phyloP scores from a whole-genome alignment of 2,329 filamentous ascomycete species.

The Fusarium vanettenii region DNA sequence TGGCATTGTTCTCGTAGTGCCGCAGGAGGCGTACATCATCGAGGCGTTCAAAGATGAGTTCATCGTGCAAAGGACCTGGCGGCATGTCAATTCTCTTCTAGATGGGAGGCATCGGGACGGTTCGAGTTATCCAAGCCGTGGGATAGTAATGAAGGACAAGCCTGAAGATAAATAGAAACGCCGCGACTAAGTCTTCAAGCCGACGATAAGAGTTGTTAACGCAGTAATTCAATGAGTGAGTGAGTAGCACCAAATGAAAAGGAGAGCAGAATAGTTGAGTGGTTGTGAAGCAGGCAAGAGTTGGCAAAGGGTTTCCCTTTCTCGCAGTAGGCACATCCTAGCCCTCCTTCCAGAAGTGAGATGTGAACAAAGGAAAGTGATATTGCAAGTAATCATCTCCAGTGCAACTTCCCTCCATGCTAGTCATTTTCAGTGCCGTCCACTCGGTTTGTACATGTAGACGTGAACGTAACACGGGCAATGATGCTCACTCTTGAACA shows the following conservation, averaged over 20 bases:
- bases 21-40: slow-evolving; percentile 16
- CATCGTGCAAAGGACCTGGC: neutral
- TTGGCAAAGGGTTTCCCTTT: neutral
- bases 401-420: neutral
- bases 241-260: neutral
- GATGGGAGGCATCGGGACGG: neutral
- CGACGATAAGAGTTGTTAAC: neutral
- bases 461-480: neutral
- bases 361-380: neutral
- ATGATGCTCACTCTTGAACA: neutral
- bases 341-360: neutral
- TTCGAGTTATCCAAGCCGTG: neutral
- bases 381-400: neutral
- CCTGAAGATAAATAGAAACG: neutral
- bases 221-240: neutral
- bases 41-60: slow-evolving; percentile 30
- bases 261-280: neutral
- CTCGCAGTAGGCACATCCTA: neutral
- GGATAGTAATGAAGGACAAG: neutral
- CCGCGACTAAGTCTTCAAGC: neutral
- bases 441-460: neutral
- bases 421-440: neutral
- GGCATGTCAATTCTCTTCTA: neutral
- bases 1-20: slow-evolving; percentile 34
- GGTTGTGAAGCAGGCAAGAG: neutral